phyloP scores from a whole-genome alignment of 2,329 filamentous ascomycete species.

The Cytospora leucostoma region DNA sequence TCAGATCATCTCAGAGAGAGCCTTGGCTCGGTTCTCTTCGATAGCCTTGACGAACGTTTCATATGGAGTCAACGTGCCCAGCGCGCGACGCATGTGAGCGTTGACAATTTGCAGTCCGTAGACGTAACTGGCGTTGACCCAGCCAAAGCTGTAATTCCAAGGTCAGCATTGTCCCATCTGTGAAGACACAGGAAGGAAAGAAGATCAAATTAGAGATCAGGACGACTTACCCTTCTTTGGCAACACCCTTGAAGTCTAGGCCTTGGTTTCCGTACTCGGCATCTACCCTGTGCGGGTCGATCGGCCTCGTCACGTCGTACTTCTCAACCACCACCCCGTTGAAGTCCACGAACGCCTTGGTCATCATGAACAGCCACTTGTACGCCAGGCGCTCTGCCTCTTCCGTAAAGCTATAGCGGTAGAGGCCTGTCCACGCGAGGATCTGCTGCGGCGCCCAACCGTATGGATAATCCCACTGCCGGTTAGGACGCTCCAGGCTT shows the following conservation, averaged over 20 bases:
- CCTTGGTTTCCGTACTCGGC: conserved; percentile 99
- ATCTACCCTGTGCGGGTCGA: conserved; percentile 90
- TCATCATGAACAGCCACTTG: conserved; percentile 98
- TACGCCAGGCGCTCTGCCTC: conserved; percentile 90
- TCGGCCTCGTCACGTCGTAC: conserved; percentile 89
- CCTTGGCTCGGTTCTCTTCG: conserved; percentile 55
- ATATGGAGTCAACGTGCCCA: conserved; percentile 86
- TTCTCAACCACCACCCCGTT: conserved; percentile 98
- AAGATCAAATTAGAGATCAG: conserved; percentile 6
- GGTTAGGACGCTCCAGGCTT: conserved; percentile 81
- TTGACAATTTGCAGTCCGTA: conserved; percentile 88
- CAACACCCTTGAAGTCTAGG: conserved; percentile 90
- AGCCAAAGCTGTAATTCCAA: conserved; percentile 72
- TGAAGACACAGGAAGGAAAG: neutral
- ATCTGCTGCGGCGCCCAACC: conserved; percentile 99
- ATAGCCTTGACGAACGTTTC: conserved; percentile 76
- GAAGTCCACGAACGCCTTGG: conserved; percentile 96
- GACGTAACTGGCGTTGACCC: conserved; percentile 98
- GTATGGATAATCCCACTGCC: conserved; percentile 98
- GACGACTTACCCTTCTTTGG: conserved; percentile 83
- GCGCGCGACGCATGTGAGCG: conserved; percentile 83
- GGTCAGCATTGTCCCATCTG: conserved; percentile 33
- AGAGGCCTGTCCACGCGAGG: conserved; percentile 90
- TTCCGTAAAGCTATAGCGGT: conserved; percentile 87
- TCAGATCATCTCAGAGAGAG: conserved; percentile 48